Evolutionary conservation across 2,329 filamentous ascomycete species (phyloP), one percentile per base, ranked within the genome.

Genomic region (Beauveria sp.): DNA sequence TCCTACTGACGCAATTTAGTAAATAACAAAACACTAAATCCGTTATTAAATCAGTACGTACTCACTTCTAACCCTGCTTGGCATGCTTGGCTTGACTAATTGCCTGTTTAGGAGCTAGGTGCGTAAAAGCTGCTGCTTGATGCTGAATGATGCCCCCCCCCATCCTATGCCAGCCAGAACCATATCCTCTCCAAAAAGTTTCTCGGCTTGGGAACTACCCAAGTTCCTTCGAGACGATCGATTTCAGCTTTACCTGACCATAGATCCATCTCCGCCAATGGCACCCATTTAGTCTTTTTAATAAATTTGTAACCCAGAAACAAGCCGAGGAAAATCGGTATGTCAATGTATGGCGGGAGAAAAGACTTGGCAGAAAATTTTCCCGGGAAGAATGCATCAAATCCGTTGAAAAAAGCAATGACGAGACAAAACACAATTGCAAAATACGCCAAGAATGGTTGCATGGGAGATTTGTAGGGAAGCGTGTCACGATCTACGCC

Each of bases 381-480:
- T 16, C 79, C 74, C 0, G 86, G 84, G 62, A 90, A 78, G 69
- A 92, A 92, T 5, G 89, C 85, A 2, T 86, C 80, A 64, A 90
- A 92, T 0, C 88, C 88, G 48, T 88, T 86, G 43, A 91, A 87
- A 63, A 91, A 79, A 1, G 86, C 83, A 75, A 92, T 86, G 41
- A 88, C 68, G 28, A 81, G 77, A 44, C 85, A 88, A 60, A 83
- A 85, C 2, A 75, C 71, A 5, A 90, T 75, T 1, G 86, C 80
- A 61, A 85, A 83, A 54, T 73, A 92, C 2, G 88, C 87, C 4
- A 85, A 77, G 69, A 83, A 91, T 2, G 89, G 89, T 73, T 92
- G 88, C 63, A 83, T 77, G 22, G 79, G 80, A 3, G 84, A 81
- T 63, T 81, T 85, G 74, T 88, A 90, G 1, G 87, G 85, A 20